Evolutionary conservation across 179 eudicot species (phyloP).

Genomic region (Silene coronaria): DNA sequence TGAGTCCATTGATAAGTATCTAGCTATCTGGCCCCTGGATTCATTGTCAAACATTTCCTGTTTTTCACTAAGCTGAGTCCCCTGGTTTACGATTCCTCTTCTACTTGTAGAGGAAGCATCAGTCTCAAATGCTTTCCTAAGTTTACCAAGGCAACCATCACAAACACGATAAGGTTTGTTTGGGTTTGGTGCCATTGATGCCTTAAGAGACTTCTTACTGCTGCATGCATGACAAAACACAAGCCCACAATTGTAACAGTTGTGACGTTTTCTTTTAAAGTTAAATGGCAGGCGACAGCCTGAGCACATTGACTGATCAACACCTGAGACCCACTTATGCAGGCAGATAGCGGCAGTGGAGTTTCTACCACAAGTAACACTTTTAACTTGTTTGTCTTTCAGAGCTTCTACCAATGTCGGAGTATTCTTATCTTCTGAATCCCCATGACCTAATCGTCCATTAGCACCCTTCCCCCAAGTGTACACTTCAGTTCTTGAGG

Average conservation of each 20-base stretch:
- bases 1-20: constrained; percentile 80
- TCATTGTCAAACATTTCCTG: constrained; percentile 58
- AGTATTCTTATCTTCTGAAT: constrained; percentile 65
- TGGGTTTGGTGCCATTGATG: constrained; percentile 97
- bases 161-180: constrained; percentile 95
- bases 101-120: constrained; percentile 62
- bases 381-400: constrained; percentile 90
- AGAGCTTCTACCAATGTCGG: constrained; percentile 89
- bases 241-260: constrained; percentile 91
- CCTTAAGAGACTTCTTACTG: constrained; percentile 83
- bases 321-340: constrained; percentile 94
- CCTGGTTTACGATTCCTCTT: constrained; percentile 59
- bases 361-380: constrained; percentile 87
- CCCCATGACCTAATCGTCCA: constrained; percentile 94
- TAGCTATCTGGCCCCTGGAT: constrained; percentile 66
- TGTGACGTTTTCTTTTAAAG: constrained; percentile 95
- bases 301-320: constrained; percentile 94
- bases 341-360: constrained; percentile 92
- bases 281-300: constrained; percentile 89
- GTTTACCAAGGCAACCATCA: constrained; percentile 72
- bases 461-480: constrained; percentile 98
- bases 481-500: constrained; percentile 89
- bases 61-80: constrained; percentile 51
- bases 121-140: constrained; percentile 62
- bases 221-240: constrained; percentile 90